Conservation (phyloP, 225 moss, liverwort and hornwort genomes). For the Pseudisothecium myosuroides region DNA sequence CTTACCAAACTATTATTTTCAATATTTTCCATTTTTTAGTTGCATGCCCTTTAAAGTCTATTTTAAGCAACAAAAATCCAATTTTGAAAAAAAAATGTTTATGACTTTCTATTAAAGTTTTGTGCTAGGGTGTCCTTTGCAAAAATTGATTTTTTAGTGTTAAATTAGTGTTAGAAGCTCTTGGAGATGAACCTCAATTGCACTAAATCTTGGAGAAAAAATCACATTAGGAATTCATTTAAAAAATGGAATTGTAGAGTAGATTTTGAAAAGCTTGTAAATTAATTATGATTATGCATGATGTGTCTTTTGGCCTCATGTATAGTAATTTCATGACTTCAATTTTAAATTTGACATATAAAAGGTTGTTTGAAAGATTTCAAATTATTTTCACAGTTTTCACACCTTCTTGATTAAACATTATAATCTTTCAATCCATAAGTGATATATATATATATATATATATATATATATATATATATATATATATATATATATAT, state of each 20-base stretch:
- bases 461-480: no score
- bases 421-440: neutral
- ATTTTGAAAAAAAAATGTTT: neutral
- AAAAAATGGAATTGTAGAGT: no score
- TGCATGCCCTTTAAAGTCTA: no score
- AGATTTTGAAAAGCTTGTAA: fast-evolving
- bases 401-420: no score
- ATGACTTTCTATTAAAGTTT: neutral
- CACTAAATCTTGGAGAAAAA: fast-evolving
- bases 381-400: no score
- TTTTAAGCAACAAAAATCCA: neutral
- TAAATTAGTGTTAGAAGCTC: neutral
- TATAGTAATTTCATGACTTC: neutral
- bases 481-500: no score
- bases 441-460: no score
- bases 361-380: neutral
- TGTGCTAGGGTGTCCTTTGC: neutral
- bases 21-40: no score
- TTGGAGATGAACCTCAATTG: neutral
- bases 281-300: neutral
- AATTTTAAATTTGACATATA: neutral
- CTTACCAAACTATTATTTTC: neutral
- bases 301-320: neutral
- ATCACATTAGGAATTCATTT: neutral
- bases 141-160: neutral